Conservation (phyloP, 495 filamentous ascomycete genomes). For the Penicillium subrubescens region DNA sequence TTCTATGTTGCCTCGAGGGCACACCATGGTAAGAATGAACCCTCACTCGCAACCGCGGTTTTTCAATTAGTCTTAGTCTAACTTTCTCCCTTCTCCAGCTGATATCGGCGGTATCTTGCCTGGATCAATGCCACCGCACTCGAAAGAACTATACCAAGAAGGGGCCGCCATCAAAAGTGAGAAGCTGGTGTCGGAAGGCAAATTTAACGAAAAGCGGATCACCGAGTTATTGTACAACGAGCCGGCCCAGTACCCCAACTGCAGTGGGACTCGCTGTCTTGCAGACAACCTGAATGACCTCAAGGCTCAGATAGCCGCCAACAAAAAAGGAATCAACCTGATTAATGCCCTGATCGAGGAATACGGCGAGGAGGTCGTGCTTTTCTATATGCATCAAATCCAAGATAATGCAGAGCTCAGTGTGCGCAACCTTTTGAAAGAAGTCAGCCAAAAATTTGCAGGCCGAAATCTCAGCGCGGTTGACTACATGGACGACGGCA, state of each 20-base stretch:
- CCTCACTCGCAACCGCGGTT: not conserved
- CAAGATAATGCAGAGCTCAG: constrained; percentile 86
- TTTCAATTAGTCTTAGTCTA: constrained; percentile 56
- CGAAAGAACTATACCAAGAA: constrained; percentile 88
- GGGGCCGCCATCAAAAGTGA: constrained; percentile 91
- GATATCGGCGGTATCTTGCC: constrained; percentile 96
- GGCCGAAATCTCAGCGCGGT: constrained; percentile 75
- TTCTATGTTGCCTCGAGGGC: constrained; percentile 90
- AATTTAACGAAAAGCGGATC: constrained; percentile 84
- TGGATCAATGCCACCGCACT: constrained; percentile 94
- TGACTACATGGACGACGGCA: constrained; percentile 95
- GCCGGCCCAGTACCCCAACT: constrained; percentile 81
- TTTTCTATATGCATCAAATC: constrained; percentile 92
- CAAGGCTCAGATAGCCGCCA: constrained; percentile 91
- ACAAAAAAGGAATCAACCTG: constrained; percentile 91
- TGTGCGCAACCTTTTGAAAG: constrained; percentile 76
- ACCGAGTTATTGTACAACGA: constrained; percentile 78
- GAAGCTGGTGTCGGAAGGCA: constrained; percentile 86
- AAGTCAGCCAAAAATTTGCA: constrained; percentile 70
- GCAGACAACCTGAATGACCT: constrained; percentile 94
- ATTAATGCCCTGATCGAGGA: constrained; percentile 82
- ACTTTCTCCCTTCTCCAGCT: constrained; percentile 55
- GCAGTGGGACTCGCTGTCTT: constrained; percentile 84
- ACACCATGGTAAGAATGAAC: constrained; percentile 67
- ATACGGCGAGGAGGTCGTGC: constrained; percentile 85